phyloP scores from a whole-genome alignment of 1,284 basidiomycete species.

The Apiotrichum montevideense region DNA sequence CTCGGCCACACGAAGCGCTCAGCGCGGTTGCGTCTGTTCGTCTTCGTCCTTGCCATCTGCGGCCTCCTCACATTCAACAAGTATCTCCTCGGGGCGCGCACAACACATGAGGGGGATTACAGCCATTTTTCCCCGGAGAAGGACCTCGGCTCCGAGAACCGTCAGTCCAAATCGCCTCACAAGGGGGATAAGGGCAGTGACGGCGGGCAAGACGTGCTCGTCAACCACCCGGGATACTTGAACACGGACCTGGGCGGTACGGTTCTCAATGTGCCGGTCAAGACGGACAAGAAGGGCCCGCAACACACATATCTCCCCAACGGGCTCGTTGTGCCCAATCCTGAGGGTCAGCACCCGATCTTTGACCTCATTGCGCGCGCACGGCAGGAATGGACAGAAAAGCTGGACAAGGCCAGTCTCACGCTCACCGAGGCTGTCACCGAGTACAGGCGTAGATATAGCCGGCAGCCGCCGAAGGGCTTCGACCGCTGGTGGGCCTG shows the following conservation, averaged over 20 bases:
- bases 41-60: too few species aligned
- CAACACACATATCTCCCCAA: conserved; percentile 30
- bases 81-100: too few species aligned
- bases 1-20: too few species aligned
- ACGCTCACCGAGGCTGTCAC: conserved; percentile 45
- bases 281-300: not conserved
- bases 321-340: conserved; percentile 37
- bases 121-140: too few species aligned
- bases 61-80: too few species aligned
- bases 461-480: conserved; percentile 41
- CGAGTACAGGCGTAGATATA: conserved; percentile 47
- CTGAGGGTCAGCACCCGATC: conserved; percentile 43
- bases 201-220: not conserved
- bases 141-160: too few species aligned
- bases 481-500: conserved; percentile 44
- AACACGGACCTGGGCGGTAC: too few species aligned
- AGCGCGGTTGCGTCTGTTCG: too few species aligned
- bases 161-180: too few species aligned
- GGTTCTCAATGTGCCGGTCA: not conserved
- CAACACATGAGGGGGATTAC: too few species aligned
- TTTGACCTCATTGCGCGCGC: conserved; percentile 43
- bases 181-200: too few species aligned
- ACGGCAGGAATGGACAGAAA: conserved; percentile 43
- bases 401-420: conserved; percentile 42
- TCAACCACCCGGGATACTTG: not conserved